Conservation (phyloP, 2,329 filamentous ascomycete species). For the Diaporthe helianthi region DNA sequence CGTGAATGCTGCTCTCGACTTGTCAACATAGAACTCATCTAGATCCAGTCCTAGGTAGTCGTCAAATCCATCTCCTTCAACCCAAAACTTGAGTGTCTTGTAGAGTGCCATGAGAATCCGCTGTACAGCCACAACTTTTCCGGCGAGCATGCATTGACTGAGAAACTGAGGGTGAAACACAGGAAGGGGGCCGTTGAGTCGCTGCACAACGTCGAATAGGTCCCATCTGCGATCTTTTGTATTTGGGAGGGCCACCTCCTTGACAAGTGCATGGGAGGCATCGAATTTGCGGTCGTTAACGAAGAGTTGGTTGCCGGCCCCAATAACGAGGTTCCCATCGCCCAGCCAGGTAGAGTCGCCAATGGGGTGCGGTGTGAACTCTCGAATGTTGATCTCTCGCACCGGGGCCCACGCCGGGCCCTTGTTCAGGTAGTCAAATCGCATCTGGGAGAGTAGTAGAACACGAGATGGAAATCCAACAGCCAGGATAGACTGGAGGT, state of each 20-base stretch:
- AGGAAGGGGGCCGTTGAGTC: slow-evolving; percentile 85
- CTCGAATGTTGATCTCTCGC: slow-evolving; percentile 79
- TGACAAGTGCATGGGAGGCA: slow-evolving; percentile 65
- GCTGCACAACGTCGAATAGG: slow-evolving; percentile 81
- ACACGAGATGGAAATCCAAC: slow-evolving; percentile 93
- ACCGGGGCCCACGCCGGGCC: slow-evolving; percentile 90
- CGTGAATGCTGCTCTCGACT: slow-evolving; percentile 30
- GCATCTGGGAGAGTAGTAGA: slow-evolving; percentile 82
- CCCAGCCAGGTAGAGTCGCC: slow-evolving; percentile 92
- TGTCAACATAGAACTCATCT: slow-evolving; percentile 62
- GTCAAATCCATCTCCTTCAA: slow-evolving; percentile 81
- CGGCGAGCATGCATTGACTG: slow-evolving; percentile 83
- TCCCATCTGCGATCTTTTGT: slow-evolving; percentile 64
- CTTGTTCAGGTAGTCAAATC: slow-evolving; percentile 89
- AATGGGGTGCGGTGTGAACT: slow-evolving; percentile 87
- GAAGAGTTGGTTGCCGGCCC: slow-evolving; percentile 90
- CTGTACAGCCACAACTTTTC: slow-evolving; percentile 76
- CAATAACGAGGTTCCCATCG: slow-evolving; percentile 84
- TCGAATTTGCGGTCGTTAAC: slow-evolving; percentile 80
- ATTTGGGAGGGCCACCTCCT: slow-evolving; percentile 56
- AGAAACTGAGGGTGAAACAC: slow-evolving; percentile 93
- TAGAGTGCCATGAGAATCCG: slow-evolving; percentile 75
- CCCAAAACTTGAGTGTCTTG: slow-evolving; percentile 80
- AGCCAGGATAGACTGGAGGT: slow-evolving; percentile 86
- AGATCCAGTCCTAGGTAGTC: slow-evolving; percentile 73